phyloP scores from a whole-genome alignment of 2,329 filamentous ascomycete genomes.

The Clarireedia homoeocarpa region DNA sequence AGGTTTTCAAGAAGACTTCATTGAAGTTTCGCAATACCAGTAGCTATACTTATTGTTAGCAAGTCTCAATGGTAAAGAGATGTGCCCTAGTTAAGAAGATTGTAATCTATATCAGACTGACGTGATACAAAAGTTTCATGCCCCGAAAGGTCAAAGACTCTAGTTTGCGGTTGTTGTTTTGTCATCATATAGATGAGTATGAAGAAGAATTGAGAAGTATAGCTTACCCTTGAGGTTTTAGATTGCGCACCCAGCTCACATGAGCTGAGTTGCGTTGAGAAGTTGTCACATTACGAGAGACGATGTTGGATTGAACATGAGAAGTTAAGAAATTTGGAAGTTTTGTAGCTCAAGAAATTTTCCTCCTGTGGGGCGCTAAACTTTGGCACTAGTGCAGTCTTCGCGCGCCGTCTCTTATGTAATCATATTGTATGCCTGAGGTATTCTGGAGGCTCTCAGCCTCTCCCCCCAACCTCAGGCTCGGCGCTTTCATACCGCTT shows the following conservation, averaged over 20 bases:
- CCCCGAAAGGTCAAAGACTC: constrained; percentile 87
- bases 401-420: background rate
- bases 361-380: constrained; percentile 2
- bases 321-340: constrained; percentile 4
- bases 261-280: constrained; percentile 14
- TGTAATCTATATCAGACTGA: constrained; percentile 66
- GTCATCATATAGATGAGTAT: constrained; percentile 60
- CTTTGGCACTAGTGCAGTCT: background rate
- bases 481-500: too few species aligned
- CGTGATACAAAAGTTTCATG: constrained; percentile 86
- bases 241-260: constrained; percentile 8
- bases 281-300: background rate
- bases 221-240: constrained; percentile 19
- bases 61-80: background rate
- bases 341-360: constrained; percentile 4
- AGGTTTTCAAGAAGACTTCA: background rate
- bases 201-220: constrained; percentile 8
- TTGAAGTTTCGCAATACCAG: background rate
- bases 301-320: background rate
- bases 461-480: background rate
- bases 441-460: background rate
- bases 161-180: constrained; percentile 81
- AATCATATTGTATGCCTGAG: background rate
- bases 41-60: constrained; percentile 9
- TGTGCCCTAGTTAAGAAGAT: background rate